Base-by-base conservation (phyloP, 257 asterid genomes). In the Handroanthus guayacan region DNA sequence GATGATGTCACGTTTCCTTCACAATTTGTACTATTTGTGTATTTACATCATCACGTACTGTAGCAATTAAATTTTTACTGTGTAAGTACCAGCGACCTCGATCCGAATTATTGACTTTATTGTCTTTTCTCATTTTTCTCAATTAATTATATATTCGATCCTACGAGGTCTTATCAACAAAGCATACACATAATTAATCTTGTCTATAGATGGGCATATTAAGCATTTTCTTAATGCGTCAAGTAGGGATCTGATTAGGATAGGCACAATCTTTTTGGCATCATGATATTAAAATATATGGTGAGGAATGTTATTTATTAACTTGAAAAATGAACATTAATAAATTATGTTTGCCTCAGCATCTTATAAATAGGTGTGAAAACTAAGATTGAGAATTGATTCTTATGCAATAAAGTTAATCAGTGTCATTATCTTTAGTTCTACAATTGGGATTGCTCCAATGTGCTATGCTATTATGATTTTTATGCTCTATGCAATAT, bases 231-330 rank as follows among this genome's bases (percentile, higher is more conserved):
- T 57, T 25, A 25, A 25, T 25, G 0, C 31, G 0, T 52, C 52
- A 25, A 16, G 57, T 38, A 9, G 58, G 69, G 14, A 71, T 62
- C 63, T 50, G 73, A 78, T 25, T 57, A 67, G 16, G 72, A 71
- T 25, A 62, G 48, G 67, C 54, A 71, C 55, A 55, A 54, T 11
- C 5, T 13, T 10, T 10, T 68, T 76, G 44, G 63, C 45, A 69
- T 48, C 34, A 13, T 50, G 10, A 11, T 14, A 63, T 34, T 50
- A 18, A 14, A 34, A 63, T 48, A 36, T 62, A 62, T 2, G 48
- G 12, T 31, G 62, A 44, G 61, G 17, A 61, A 41, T 18, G 62
- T 61, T 62, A 50, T 37, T 62, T 2, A 63, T 50, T 17, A 61
- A 34, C 45, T 36, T 44, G 47, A 62, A 31, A 10, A 60, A 61